These are phyloP conservation scores for Phanerochaete sordida DNA, from an alignment of 768 basidiomycete genomes.

Conservation along the genomic window DNA sequence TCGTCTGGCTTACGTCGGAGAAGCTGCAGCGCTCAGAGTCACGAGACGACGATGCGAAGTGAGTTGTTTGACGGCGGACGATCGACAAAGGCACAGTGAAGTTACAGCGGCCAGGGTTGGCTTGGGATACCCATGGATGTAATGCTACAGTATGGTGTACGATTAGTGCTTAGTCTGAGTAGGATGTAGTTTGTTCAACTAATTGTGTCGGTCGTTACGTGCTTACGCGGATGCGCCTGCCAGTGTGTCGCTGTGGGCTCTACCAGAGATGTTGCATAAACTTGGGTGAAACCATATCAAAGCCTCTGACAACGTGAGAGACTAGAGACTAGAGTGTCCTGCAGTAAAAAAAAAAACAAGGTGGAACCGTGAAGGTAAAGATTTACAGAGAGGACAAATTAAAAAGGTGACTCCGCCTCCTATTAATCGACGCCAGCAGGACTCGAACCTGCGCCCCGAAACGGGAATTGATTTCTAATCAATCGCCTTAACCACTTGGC, in stretches of 20 bases:
- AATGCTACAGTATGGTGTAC: neutral
- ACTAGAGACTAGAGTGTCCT: too few species aligned
- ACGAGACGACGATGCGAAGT: neutral
- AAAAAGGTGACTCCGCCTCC: too few species aligned
- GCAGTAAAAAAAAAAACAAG: neutral
- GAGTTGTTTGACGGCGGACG: neutral
- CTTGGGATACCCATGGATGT: neutral
- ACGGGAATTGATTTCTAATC: slow-evolving; percentile 47
- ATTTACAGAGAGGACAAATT: too few species aligned
- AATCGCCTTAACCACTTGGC: slow-evolving; percentile 81
- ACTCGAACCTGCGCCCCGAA: slow-evolving; percentile 14
- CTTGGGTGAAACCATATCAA: too few species aligned
- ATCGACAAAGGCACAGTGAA: too few species aligned
- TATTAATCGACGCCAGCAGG: slow-evolving; percentile 16
- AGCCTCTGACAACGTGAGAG: too few species aligned
- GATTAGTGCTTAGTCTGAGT: neutral
- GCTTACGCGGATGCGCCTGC: too few species aligned
- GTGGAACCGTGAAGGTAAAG: too few species aligned
- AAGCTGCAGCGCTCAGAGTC: neutral
- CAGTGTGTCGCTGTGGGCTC: too few species aligned
- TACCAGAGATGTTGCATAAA: too few species aligned
- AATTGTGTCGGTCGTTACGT: neutral
- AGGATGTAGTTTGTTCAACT: neutral
- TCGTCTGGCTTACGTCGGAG: slow-evolving; percentile 8
- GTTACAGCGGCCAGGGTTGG: too few species aligned